These are phyloP conservation scores for Eucalyptus leucophloia DNA, from an alignment of 345 rosid genomes.

Conservation along the genomic window DNA sequence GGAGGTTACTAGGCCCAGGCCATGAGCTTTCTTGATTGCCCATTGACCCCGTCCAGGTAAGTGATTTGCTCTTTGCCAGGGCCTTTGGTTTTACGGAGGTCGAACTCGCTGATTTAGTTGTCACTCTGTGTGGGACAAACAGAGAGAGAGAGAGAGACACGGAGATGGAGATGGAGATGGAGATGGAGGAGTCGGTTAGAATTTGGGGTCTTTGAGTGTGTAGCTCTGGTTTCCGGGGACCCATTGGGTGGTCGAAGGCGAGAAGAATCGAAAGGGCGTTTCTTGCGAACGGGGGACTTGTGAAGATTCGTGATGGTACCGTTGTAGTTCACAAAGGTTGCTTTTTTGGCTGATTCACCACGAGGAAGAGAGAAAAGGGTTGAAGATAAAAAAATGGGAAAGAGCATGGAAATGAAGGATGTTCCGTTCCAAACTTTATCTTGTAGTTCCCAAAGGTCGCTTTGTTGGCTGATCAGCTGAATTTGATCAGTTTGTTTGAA, in stretches of 20 bases:
- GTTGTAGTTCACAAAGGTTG: not conserved
- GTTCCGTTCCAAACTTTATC: not conserved
- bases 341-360: not conserved
- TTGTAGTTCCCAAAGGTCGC: too few species aligned
- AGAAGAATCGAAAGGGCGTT: not conserved
- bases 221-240: not conserved
- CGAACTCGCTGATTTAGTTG: not conserved
- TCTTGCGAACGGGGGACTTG: not conserved
- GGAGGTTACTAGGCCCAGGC: slow-evolving; percentile 1
- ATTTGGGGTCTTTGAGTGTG: not conserved
- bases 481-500: not conserved
- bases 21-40: not conserved
- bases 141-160: not conserved
- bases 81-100: not conserved
- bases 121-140: not conserved
- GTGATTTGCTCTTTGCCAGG: fast-evolving
- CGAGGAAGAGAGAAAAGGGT: not conserved
- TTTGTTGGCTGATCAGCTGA: not conserved
- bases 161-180: not conserved
- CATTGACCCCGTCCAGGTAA: not conserved
- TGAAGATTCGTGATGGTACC: not conserved
- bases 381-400: not conserved
- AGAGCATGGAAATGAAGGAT: not conserved
- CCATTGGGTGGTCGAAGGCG: not conserved
- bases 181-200: too few species aligned